phyloP scores from a whole-genome alignment of 768 basidiomycete species.

The Pleurotus giganteus region DNA sequence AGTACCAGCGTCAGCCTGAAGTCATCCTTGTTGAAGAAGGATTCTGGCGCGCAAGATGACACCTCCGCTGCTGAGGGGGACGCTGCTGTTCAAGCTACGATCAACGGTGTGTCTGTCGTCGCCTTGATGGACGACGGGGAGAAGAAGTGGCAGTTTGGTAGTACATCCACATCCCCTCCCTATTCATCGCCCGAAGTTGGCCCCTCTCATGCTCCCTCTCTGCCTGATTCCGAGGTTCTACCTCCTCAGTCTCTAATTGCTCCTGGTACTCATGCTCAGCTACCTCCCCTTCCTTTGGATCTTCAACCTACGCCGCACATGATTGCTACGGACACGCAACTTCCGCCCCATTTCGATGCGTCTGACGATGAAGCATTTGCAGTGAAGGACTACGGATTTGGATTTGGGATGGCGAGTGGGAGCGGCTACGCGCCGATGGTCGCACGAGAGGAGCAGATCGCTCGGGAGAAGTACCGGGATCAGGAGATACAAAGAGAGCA shows the following conservation, averaged over 20 bases:
- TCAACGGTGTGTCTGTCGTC: conserved; percentile 16
- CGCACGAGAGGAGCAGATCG: conserved; percentile 24
- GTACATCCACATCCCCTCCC: conserved; percentile 22
- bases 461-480: conserved; percentile 13
- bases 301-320: conserved; percentile 3
- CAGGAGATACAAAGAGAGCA: conserved; percentile 8
- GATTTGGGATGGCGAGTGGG: conserved; percentile 50
- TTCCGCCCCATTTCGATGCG: neutral
- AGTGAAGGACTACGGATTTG: conserved; percentile 63
- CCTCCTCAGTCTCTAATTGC: neutral
- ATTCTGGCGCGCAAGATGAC: no score
- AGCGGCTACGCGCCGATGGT: conserved; percentile 28
- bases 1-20: no score
- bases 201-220: neutral
- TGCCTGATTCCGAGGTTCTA: neutral
- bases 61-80: no score
- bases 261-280: neutral
- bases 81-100: no score
- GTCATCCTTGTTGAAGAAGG: conserved; percentile 14
- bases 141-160: conserved; percentile 59
- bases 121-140: conserved; percentile 28
- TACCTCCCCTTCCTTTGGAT: conserved; percentile 8
- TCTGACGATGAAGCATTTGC: conserved; percentile 40
- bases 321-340: neutral
- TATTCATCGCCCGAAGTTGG: neutral